These are phyloP conservation scores for Beauveria sp. DNA, from an alignment of 2,329 filamentous ascomycete species.

Conservation along the genomic window DNA sequence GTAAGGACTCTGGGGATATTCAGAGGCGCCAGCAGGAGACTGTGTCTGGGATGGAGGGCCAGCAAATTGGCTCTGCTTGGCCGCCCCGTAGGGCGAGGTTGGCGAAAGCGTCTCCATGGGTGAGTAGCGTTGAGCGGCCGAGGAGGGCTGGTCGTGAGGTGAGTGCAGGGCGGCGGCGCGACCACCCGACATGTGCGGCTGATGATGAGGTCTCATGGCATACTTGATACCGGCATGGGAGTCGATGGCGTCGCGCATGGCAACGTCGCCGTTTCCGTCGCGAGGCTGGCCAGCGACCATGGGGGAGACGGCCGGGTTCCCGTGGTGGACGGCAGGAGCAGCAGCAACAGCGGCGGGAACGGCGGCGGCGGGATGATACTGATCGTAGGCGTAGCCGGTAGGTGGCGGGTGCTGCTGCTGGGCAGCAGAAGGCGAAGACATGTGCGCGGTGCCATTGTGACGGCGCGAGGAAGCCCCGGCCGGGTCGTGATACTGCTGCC, in stretches of 20 bases:
- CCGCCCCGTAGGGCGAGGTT: slow-evolving; percentile 64
- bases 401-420: slow-evolving; percentile 30
- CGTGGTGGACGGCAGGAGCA: slow-evolving; percentile 18
- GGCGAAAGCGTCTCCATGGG: slow-evolving; percentile 89
- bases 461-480: slow-evolving; percentile 51
- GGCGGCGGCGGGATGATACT: slow-evolving; percentile 44
- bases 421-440: slow-evolving; percentile 22
- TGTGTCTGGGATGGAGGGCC: slow-evolving; percentile 54
- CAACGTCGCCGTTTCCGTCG: slow-evolving; percentile 67
- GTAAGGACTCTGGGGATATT: slow-evolving; percentile 54
- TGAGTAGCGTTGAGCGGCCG: slow-evolving; percentile 85
- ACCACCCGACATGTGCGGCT: slow-evolving; percentile 56
- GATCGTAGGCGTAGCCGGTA: slow-evolving; percentile 59
- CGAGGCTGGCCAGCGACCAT: slow-evolving; percentile 43
- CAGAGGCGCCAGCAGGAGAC: slow-evolving; percentile 65
- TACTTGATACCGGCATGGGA: slow-evolving; percentile 83
- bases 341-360: slow-evolving; percentile 29
- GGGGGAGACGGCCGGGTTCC: slow-evolving; percentile 50
- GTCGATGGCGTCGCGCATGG: slow-evolving; percentile 82
- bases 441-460: slow-evolving; percentile 44
- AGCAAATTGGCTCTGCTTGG: slow-evolving; percentile 51
- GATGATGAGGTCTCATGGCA: slow-evolving; percentile 68
- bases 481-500: slow-evolving; percentile 56
- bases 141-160: slow-evolving; percentile 62
- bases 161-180: slow-evolving; percentile 52